These are phyloP conservation scores for Penicillium waksmanii DNA, from an alignment of 495 filamentous ascomycete genomes.

Conservation along the genomic window DNA sequence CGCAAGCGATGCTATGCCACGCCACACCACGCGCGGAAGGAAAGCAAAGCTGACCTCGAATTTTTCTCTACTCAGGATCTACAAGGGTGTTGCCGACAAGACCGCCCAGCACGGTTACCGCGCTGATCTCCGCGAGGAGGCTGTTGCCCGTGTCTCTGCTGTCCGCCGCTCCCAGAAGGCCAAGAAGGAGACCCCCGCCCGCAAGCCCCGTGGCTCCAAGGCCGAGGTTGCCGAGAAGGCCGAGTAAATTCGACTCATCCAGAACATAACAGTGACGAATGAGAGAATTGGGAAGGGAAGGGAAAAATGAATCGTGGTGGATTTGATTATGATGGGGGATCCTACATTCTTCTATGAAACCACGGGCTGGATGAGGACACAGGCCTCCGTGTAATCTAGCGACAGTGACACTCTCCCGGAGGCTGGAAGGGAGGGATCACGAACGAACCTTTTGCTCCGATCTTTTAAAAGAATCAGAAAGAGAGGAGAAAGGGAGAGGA, in stretches of 20 bases:
- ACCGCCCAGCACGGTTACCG: conserved; percentile 85
- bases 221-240: conserved; percentile 69
- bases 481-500: conserved; percentile 22
- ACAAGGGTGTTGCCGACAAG: conserved; percentile 77
- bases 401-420: neutral
- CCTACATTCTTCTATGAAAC: neutral
- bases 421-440: conserved; percentile 6
- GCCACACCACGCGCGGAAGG: neutral
- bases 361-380: conserved; percentile 31
- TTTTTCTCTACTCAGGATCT: conserved; percentile 65
- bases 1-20: too few species aligned
- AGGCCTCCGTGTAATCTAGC: neutral
- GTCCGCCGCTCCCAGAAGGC: conserved; percentile 77
- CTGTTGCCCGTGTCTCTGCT: conserved; percentile 86
- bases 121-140: conserved; percentile 81
- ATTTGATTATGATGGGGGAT: neutral
- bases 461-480: neutral
- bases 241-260: conserved; percentile 38
- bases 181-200: conserved; percentile 72
- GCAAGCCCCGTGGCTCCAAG: conserved; percentile 79
- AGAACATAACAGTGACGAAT: neutral
- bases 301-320: conserved; percentile 5
- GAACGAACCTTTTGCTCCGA: conserved; percentile 23
- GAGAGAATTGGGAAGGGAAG: neutral
- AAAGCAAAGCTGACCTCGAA: conserved; percentile 20